Conservation (phyloP, 768 basidiomycete genomes). For the Podaxis sp. region DNA sequence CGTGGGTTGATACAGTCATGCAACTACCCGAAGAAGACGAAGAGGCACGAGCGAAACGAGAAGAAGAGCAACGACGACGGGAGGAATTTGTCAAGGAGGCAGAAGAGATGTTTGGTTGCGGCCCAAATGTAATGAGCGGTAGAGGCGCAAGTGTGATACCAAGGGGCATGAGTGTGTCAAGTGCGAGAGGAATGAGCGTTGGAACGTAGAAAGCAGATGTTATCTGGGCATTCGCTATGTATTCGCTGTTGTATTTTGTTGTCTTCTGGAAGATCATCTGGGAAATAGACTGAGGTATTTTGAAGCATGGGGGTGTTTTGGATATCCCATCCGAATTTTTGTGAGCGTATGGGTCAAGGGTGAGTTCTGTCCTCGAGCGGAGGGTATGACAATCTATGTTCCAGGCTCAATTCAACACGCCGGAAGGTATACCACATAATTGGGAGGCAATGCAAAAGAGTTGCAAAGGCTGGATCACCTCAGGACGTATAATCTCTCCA, state of each 20-base stretch:
- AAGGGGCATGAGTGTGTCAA: conserved; percentile 3
- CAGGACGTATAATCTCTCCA: neutral
- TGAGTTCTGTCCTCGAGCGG: too few relatives aligned
- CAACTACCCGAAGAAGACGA: conserved; percentile 25
- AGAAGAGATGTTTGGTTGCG: neutral
- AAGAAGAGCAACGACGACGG: conserved; percentile 2
- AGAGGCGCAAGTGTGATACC: neutral
- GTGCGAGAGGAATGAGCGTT: conserved; percentile 1
- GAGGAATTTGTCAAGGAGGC: neutral
- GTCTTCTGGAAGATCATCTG: neutral
- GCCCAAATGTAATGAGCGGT: neutral
- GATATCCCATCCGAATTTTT: too few relatives aligned
- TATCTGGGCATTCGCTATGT: neutral
- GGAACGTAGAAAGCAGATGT: neutral
- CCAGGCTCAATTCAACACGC: too few relatives aligned
- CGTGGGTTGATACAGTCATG: conserved; percentile 70
- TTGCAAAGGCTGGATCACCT: neutral
- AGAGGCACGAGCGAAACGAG: neutral
- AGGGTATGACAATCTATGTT: too few relatives aligned
- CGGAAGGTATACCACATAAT: too few relatives aligned
- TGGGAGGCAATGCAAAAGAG: neutral
- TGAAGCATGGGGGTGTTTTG: neutral
- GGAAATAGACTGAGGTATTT: neutral
- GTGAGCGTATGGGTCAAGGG: too few relatives aligned
- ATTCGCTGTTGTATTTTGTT: neutral